Percentiles rank a stretch among this genome's conserved stretches.
These are phyloP conservation scores for Hypsizygus ulmarius DNA, from an alignment of 1,284 basidiomycete species.

Conservation along the genomic window DNA sequence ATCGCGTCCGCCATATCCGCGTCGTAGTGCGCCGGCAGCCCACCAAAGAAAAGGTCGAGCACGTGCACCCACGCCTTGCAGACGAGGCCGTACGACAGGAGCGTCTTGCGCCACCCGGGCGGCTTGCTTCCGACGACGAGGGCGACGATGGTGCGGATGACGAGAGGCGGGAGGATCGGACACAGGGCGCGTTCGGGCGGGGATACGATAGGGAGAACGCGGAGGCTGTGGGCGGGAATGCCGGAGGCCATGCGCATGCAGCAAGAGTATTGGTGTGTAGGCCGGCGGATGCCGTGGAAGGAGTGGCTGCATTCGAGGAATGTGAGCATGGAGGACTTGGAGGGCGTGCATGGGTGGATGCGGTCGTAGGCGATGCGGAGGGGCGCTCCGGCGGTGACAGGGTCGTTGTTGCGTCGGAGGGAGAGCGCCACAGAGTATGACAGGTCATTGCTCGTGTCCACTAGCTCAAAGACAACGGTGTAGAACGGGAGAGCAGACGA, in stretches of 20 bases:
- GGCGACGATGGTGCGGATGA: conserved; percentile 5
- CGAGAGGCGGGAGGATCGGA: conserved; percentile 1
- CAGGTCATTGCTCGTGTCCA: conserved; percentile 1
- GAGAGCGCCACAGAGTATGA: neutral
- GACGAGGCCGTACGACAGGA: conserved; percentile 11
- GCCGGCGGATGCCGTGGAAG: conserved; percentile 1
- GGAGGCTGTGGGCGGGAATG: conserved; percentile 6
- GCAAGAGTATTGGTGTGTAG: neutral
- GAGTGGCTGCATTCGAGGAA: conserved; percentile 9
- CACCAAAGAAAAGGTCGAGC: conserved; percentile 12
- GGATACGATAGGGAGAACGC: conserved; percentile 10
- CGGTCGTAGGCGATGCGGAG: conserved; percentile 6
- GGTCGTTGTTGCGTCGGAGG: neutral
- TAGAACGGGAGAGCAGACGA: neutral
- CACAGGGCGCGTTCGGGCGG: neutral
- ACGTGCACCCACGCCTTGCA: conserved; percentile 13
- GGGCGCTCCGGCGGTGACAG: neutral
- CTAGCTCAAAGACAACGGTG: conserved; percentile 9
- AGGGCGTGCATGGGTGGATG: neutral
- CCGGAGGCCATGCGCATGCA: conserved; percentile 3
- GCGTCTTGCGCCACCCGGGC: conserved; percentile 6
- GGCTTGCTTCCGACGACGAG: conserved; percentile 3
- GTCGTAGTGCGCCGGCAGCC: conserved; percentile 7
- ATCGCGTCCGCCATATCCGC: conserved; percentile 5
- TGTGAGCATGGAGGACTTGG: neutral